Evolutionary conservation across 345 rosid species (phyloP).

Genomic region (Eutrema heterophyllum): DNA sequence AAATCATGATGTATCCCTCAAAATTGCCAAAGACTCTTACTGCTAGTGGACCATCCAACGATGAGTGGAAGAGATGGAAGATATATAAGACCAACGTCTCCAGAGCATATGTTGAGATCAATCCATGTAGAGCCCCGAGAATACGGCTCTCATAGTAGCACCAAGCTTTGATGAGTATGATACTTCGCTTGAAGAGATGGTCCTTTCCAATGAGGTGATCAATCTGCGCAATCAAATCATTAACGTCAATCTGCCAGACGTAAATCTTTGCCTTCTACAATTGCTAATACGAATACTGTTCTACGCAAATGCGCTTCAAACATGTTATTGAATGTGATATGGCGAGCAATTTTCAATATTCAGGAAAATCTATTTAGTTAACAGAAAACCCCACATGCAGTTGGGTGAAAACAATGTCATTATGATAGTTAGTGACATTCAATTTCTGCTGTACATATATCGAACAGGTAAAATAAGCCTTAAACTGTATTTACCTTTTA

Average conservation of each 20-base stretch:
- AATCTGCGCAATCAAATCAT: slow-evolving; percentile 41
- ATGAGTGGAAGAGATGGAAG: slow-evolving; percentile 66
- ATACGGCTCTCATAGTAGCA: slow-evolving; percentile 90
- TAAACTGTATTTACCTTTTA: slow-evolving; percentile 1
- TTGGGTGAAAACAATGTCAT: neutral
- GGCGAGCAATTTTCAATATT: neutral
- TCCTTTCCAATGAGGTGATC: slow-evolving; percentile 65
- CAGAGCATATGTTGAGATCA: slow-evolving; percentile 82
- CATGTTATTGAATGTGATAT: neutral
- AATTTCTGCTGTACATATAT: neutral
- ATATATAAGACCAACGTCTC: slow-evolving; percentile 86
- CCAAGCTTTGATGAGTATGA: slow-evolving; percentile 86
- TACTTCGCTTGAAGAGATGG: slow-evolving; percentile 79
- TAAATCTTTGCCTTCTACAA: neutral
- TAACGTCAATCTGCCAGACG: slow-evolving; percentile 21
- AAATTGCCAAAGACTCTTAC: slow-evolving; percentile 43
- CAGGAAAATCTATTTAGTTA: neutral
- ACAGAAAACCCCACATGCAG: neutral
- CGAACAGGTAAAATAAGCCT: neutral
- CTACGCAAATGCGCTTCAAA: neutral
- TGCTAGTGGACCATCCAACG: slow-evolving; percentile 71
- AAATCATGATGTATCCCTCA: neutral
- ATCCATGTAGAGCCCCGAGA: slow-evolving; percentile 90
- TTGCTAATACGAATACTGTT: neutral
- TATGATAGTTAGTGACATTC: neutral